These are phyloP conservation scores for Zygosaccharomyces pseudobailii DNA, from an alignment of 1,139 yeast genomes.

Conservation along the genomic window DNA sequence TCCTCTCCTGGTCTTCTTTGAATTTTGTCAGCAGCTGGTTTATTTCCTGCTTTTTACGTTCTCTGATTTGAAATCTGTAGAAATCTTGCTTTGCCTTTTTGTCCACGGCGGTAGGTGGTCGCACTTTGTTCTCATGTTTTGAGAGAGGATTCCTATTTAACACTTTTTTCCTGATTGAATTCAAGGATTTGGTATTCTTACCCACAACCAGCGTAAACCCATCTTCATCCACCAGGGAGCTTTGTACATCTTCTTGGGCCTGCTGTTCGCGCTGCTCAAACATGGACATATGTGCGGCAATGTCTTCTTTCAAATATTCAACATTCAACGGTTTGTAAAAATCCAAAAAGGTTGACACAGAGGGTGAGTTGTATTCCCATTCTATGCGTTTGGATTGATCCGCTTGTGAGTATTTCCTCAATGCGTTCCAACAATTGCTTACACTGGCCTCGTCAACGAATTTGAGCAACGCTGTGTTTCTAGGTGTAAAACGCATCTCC, in stretches of 20 bases:
- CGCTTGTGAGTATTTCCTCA: constrained; percentile 46
- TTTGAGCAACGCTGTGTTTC: constrained; percentile 66
- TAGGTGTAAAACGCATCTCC: constrained; percentile 47
- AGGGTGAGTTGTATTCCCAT: constrained; percentile 33
- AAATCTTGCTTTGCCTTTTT: constrained; percentile 86
- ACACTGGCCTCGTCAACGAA: constrained; percentile 75
- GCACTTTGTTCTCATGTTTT: constrained; percentile 29
- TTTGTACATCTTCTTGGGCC: constrained; percentile 54
- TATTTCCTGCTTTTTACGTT: constrained; percentile 88
- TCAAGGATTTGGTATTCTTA: constrained; percentile 66
- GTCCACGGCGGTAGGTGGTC: constrained; percentile 45
- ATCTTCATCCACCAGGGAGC: constrained; percentile 76
- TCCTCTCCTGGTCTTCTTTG: constrained; percentile 85
- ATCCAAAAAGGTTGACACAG: constrained; percentile 30
- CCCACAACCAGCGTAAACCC: constrained; percentile 92
- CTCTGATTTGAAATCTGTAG: constrained; percentile 93
- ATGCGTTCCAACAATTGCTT: constrained; percentile 57
- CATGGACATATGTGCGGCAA: constrained; percentile 43
- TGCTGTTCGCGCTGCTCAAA: constrained; percentile 72
- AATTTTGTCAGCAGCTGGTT: constrained; percentile 77
- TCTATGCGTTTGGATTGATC: constrained; percentile 20
- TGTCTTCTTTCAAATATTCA: constrained; percentile 33
- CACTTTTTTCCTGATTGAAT: constrained; percentile 34
- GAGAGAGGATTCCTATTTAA: constrained; percentile 32
- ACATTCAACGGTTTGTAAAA: constrained; percentile 33